Evolutionary conservation across 495 filamentous ascomycete genomes (phyloP), one percentile per base, ranked within the genome.

Genomic region (Aspergillus mulundensis): DNA sequence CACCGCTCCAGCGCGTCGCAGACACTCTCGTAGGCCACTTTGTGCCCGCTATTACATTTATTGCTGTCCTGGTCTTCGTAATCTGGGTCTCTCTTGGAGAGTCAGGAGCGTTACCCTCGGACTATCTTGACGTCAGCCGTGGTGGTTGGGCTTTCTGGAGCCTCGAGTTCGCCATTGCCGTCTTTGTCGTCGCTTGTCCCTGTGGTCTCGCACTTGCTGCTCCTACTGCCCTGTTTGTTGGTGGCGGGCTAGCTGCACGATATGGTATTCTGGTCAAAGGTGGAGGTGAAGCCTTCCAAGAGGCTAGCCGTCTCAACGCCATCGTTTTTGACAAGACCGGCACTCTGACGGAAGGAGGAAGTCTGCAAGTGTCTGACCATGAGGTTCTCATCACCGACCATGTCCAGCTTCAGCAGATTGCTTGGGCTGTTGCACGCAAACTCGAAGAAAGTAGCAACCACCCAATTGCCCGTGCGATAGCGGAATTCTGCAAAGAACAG

Each of bases 301-400:
- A 95, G 73, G 91, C 94, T 11, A 95, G 90, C 59, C 78, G 78
- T 4, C 78, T 97, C 7, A 89, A 95, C 66, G 86, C 85, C 52
- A 84, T 97, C 19, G 90, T 97, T 14, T 97, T 97, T 62, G 93
- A 97, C 75, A 97, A 97, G 75, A 97, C 93, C 0, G 93, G 93
- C 0, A 97, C 93, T 1, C 72, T 97, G 46, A 97, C 93, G 0
- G 75, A 89, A 61, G 93, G 93, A 34, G 90, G 88, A 32, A 86
- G 91, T 51, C 84, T 92, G 0, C 85, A 72, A 8, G 86, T 97
- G 21, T 88, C 90, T 0, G 87, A 95, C 43, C 81, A 86, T 52
- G 75, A 85, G 59, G 59, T 85, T 19, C 67, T 85, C 42, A 73
- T 72, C 5, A 65, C 58, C n/a, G 70, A 76, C 15, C 4, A 28